Conservation (phyloP, 208 protist genomes). For the Trichomonas vaginalis region DNA sequence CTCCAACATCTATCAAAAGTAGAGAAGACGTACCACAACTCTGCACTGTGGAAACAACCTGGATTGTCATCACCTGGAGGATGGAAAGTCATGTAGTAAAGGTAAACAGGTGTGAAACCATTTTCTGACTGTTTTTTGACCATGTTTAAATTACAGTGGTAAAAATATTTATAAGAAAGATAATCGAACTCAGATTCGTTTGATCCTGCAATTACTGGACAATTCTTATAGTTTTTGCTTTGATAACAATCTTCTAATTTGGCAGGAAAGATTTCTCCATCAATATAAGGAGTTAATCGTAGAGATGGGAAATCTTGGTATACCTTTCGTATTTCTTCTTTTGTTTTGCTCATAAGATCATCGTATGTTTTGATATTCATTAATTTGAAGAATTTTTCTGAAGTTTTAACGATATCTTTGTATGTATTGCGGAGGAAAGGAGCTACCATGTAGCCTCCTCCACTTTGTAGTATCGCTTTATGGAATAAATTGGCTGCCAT, state of each 20-base stretch:
- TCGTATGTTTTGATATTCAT: background rate
- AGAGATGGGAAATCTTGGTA: too few relatives aligned
- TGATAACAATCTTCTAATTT: too few relatives aligned
- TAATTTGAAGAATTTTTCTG: background rate
- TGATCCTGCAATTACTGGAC: too few relatives aligned
- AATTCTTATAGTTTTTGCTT: too few relatives aligned
- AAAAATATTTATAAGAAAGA: too few relatives aligned
- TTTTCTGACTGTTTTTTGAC: too few relatives aligned
- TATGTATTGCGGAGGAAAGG: background rate
- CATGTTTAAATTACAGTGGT: too few relatives aligned
- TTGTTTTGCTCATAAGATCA: background rate
- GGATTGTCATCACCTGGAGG: background rate
- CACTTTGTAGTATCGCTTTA: background rate
- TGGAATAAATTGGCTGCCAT: background rate
- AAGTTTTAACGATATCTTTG: background rate
- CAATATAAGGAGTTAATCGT: too few relatives aligned
- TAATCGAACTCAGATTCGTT: too few relatives aligned
- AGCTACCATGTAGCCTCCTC: background rate
- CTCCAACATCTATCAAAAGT: background rate
- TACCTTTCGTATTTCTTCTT: background rate
- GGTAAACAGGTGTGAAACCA: background rate
- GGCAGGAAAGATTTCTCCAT: too few relatives aligned
- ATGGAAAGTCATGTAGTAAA: background rate
- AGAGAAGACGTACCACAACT: background rate
- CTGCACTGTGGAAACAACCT: background rate